Evolutionary conservation across 176 grass and related monocot species (phyloP).

Genomic region (Musa schizocarpa): DNA sequence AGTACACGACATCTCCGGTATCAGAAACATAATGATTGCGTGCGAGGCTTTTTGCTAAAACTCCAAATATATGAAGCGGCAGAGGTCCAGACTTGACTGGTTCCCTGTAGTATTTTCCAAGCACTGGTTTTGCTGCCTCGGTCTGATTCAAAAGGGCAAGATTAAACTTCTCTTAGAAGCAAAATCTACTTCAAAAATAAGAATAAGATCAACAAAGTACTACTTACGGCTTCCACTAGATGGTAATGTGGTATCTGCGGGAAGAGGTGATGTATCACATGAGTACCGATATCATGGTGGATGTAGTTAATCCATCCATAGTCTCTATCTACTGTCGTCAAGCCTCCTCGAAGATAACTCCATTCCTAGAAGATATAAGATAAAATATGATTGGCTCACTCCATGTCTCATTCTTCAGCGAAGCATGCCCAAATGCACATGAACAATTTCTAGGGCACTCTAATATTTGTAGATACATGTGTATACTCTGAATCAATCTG

Average conservation of each 20-base stretch:
- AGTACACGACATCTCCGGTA: slow-evolving; percentile 70
- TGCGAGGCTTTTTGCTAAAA: slow-evolving; percentile 63
- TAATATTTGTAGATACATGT: too few relatives aligned
- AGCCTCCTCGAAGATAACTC: slow-evolving; percentile 79
- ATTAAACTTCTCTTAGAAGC: neutral
- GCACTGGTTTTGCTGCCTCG: slow-evolving; percentile 60
- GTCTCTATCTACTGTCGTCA: slow-evolving; percentile 81
- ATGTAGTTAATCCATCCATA: slow-evolving; percentile 94
- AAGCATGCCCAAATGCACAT: too few relatives aligned
- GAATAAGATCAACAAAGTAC: neutral
- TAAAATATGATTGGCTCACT: neutral
- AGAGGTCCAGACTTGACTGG: slow-evolving; percentile 67
- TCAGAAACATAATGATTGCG: slow-evolving; percentile 71
- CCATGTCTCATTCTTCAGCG: neutral
- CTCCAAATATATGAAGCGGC: slow-evolving; percentile 45
- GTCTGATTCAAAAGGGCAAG: slow-evolving; percentile 33
- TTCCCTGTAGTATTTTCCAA: slow-evolving; percentile 72
- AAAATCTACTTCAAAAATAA: neutral
- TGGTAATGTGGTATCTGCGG: slow-evolving; percentile 95
- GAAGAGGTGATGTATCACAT: slow-evolving; percentile 95
- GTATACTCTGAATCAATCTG: too few relatives aligned
- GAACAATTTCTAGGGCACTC: too few relatives aligned
- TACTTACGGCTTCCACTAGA: slow-evolving; percentile 72
- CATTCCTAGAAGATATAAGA: slow-evolving; percentile 41
- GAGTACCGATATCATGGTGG: slow-evolving; percentile 93